These are phyloP conservation scores for Prunus fruticosa DNA, from an alignment of 306 rosid genomes.

Conservation along the genomic window DNA sequence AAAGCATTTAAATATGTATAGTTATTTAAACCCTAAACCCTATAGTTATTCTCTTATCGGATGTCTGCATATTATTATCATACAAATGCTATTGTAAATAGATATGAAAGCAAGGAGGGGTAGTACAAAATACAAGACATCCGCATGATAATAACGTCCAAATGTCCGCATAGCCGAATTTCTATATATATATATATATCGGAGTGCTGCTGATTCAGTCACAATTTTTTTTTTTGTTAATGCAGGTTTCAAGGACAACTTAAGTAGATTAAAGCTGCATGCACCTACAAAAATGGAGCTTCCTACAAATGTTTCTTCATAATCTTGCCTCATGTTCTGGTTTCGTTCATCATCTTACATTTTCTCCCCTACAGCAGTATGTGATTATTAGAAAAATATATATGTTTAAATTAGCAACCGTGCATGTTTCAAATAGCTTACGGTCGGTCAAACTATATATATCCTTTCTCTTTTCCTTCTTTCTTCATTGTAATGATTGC, in stretches of 20 bases:
- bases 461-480: not conserved
- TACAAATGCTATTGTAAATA: no score
- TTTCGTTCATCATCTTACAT: conserved; percentile 1
- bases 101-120: no score
- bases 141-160: no score
- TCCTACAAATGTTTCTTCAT: conserved; percentile 15
- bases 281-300: conserved; percentile 25
- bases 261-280: conserved; percentile 17
- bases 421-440: conserved; percentile 9
- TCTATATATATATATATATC: no score
- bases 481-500: not conserved
- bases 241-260: conserved; percentile 50
- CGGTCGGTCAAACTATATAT: not conserved
- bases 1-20: no score
- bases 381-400: conserved; percentile 23
- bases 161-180: no score
- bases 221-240: conserved; percentile 9
- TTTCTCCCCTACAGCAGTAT: not conserved
- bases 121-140: no score
- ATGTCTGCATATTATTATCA: no score
- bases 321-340: conserved; percentile 10
- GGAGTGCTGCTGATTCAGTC: not conserved
- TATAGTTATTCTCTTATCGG: no score
- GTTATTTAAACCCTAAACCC: no score
- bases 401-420: conserved; percentile 14